These are phyloP conservation scores for Trypanosoma melophagium DNA, from an alignment of 208 protist genomes.

Conservation along the genomic window DNA sequence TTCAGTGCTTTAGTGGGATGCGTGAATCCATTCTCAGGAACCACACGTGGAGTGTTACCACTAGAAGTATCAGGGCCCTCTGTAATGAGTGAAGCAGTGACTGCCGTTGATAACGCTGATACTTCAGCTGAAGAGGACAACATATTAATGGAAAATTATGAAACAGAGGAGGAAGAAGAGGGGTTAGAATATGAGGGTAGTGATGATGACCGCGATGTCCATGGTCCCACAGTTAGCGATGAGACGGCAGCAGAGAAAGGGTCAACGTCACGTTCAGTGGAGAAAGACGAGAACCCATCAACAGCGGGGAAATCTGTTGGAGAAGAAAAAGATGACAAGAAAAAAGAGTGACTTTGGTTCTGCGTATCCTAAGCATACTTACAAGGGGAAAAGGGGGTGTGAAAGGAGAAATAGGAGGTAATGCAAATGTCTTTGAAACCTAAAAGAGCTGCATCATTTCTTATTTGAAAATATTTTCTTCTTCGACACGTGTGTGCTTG, in stretches of 20 bases:
- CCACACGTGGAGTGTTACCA: constrained; percentile 36
- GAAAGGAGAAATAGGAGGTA: neutral
- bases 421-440: neutral
- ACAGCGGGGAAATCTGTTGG: no score
- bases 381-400: neutral
- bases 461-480: neutral
- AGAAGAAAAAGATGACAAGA: no score
- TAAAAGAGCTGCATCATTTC: neutral
- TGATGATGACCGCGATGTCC: no score
- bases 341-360: no score
- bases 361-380: no score
- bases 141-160: neutral
- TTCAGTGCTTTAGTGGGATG: constrained; percentile 71
- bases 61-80: constrained; percentile 20
- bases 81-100: constrained; percentile 15
- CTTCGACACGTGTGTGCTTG: neutral
- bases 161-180: neutral
- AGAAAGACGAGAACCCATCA: no score
- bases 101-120: constrained; percentile 5
- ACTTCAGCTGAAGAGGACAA: neutral
- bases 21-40: constrained; percentile 74
- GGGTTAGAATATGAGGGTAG: neutral
- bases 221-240: neutral
- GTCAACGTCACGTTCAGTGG: no score
- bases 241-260: neutral